Evolutionary conservation across 768 basidiomycete species (phyloP).

Genomic region (Collybia nuda): DNA sequence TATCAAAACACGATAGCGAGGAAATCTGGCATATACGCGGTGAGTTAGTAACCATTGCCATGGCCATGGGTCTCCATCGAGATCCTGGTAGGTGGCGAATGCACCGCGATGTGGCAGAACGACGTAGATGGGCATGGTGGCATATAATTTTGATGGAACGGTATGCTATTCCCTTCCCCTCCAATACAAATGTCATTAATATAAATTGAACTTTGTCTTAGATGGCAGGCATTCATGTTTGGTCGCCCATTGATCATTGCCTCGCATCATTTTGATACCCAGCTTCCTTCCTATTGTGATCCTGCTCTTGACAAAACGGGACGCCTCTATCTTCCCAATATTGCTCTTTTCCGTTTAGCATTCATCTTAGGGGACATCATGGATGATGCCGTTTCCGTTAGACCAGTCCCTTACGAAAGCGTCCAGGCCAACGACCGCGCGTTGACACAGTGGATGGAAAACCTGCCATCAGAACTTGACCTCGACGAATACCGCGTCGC

Average conservation of each 20-base stretch:
- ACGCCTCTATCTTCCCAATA: slow-evolving; percentile 70
- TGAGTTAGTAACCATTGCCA: slow-evolving; percentile 71
- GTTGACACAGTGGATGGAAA: slow-evolving; percentile 73
- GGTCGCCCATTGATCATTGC: slow-evolving; percentile 75
- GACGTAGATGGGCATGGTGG: slow-evolving; percentile 91
- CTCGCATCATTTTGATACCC: slow-evolving; percentile 83
- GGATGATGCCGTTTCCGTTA: slow-evolving; percentile 79
- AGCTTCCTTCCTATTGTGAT: slow-evolving; percentile 68
- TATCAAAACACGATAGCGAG: slow-evolving; percentile 75
- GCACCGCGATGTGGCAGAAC: slow-evolving; percentile 67
- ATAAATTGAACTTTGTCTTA: slow-evolving; percentile 22
- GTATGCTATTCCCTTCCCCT: slow-evolving; percentile 33
- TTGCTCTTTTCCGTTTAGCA: slow-evolving; percentile 75
- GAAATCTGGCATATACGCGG: slow-evolving; percentile 79
- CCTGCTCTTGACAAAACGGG: slow-evolving; percentile 61
- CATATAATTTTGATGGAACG: slow-evolving; percentile 80
- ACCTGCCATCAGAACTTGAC: slow-evolving; percentile 71
- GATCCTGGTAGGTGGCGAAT: slow-evolving; percentile 82
- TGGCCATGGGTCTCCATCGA: slow-evolving; percentile 83
- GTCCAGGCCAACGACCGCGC: slow-evolving; percentile 72
- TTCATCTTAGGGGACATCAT: slow-evolving; percentile 83
- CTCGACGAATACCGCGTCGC: slow-evolving; percentile 77
- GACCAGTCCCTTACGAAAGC: slow-evolving; percentile 75
- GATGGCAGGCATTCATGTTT: slow-evolving; percentile 89
- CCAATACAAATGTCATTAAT: slow-evolving; percentile 8